Conservation (phyloP, 2,329 filamentous ascomycete species). For the Colletotrichum spinosum region DNA sequence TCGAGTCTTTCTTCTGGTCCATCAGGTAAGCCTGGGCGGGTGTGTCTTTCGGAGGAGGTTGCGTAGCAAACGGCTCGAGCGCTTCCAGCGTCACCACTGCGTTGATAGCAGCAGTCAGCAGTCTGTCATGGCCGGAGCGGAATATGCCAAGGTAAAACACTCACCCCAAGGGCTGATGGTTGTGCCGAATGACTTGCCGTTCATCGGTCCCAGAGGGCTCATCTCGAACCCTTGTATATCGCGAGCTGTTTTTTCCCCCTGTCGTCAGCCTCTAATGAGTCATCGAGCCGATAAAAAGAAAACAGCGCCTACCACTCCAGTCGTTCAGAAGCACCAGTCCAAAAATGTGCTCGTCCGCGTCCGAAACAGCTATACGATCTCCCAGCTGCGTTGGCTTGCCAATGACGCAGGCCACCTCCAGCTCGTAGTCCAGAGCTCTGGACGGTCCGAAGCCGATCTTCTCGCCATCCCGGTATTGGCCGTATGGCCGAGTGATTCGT, state of each 20-base stretch:
- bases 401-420: conserved; percentile 59
- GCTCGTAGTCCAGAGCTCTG: conserved; percentile 53
- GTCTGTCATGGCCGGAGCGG: not conserved
- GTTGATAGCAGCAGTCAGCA: not conserved
- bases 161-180: conserved; percentile 68
- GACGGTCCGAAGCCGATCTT: conserved; percentile 46
- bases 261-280: conserved; percentile 30
- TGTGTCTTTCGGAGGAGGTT: conserved; percentile 39
- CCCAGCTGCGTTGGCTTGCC: conserved; percentile 53
- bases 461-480: conserved; percentile 48
- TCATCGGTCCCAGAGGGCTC: conserved; percentile 70
- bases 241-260: conserved; percentile 52
- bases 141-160: not conserved
- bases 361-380: conserved; percentile 52
- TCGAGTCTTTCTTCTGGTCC: conserved; percentile 47
- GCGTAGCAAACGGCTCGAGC: conserved; percentile 67
- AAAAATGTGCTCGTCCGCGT: conserved; percentile 70
- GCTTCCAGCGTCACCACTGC: conserved; percentile 68
- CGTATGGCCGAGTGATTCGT: conserved; percentile 58
- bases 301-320: conserved; percentile 63
- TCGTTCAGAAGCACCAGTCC: conserved; percentile 73
- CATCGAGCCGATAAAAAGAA: conserved; percentile 13
- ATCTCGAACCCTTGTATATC: conserved; percentile 73
- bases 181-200: conserved; percentile 71
- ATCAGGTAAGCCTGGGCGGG: conserved; percentile 46